Percentiles rank a stretch among this genome's conserved stretches.
These are phyloP conservation scores for Pascua sp. DNA, from an alignment of 1,284 basidiomycete genomes.

Conservation along the genomic window DNA sequence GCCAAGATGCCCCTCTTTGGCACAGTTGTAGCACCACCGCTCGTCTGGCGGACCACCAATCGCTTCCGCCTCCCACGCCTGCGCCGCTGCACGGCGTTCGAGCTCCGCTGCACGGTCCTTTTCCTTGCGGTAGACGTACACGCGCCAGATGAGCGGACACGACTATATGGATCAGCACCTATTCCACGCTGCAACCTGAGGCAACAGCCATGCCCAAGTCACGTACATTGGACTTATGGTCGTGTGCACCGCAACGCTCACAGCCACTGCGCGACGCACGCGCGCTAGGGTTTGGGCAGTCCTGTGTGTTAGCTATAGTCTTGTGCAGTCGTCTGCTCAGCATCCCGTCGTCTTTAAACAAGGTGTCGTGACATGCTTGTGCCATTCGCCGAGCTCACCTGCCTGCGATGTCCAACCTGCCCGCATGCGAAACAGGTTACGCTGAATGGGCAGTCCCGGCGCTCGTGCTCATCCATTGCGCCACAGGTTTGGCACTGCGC, in stretches of 20 bases:
- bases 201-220: background rate
- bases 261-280: constrained; percentile 55
- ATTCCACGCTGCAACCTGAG: too few relatives aligned
- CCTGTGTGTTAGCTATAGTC: constrained; percentile 50
- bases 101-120: constrained; percentile 58
- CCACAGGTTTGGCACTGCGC: constrained; percentile 81
- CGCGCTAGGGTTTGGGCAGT: constrained; percentile 66
- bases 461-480: constrained; percentile 75
- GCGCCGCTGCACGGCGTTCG: constrained; percentile 26
- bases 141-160: constrained; percentile 82
- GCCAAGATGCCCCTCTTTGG: constrained; percentile 71
- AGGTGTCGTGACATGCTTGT: too few relatives aligned
- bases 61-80: constrained; percentile 40
- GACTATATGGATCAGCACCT: constrained; percentile 53
- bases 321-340: background rate
- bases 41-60: constrained; percentile 27
- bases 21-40: constrained; percentile 80
- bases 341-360: too few relatives aligned
- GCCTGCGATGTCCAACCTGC: constrained; percentile 77
- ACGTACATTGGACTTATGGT: constrained; percentile 67
- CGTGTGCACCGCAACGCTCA: constrained; percentile 66
- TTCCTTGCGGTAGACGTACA: constrained; percentile 71
- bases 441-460: constrained; percentile 75
- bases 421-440: constrained; percentile 82
- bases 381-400: constrained; percentile 49